Percentiles rank a stretch among this genome's conserved stretches.
phyloP scores from a whole-genome alignment of 225 moss, liverwort and hornwort genomes.

The Bryum argenteum region DNA sequence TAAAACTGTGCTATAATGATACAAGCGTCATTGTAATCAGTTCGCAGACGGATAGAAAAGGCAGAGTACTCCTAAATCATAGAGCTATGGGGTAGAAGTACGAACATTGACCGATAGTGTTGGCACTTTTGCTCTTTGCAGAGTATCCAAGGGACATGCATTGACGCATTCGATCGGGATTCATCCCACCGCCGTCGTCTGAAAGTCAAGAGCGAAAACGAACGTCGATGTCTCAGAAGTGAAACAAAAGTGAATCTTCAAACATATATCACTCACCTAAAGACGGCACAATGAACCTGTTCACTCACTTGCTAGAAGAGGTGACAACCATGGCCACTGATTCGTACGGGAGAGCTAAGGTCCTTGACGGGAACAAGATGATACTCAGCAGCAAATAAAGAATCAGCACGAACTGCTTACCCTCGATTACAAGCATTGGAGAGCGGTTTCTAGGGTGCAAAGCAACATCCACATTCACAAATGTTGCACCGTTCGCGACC shows the following conservation, averaged over 20 bases:
- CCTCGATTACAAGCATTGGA: slow-evolving; percentile 69
- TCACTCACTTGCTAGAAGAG: background rate
- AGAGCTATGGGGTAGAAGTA: background rate
- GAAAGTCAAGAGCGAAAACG: slow-evolving; percentile 9
- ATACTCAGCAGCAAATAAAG: background rate
- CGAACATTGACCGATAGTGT: slow-evolving; percentile 81
- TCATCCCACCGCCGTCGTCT: slow-evolving; percentile 95
- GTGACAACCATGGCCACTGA: background rate
- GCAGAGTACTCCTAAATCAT: background rate
- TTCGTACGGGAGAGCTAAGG: no score
- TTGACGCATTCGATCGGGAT: slow-evolving; percentile 78
- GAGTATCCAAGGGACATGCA: slow-evolving; percentile 94
- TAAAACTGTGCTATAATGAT: background rate
- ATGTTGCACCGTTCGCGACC: slow-evolving; percentile 71
- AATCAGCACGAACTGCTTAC: slow-evolving; percentile 21
- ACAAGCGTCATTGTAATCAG: no score
- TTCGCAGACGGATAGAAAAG: background rate
- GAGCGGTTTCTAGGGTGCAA: slow-evolving; percentile 52
- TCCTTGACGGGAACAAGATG: background rate
- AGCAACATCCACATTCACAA: slow-evolving; percentile 70
- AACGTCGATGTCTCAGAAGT: no score
- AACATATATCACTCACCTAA: background rate
- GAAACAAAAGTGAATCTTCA: background rate
- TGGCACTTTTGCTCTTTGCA: slow-evolving; percentile 70
- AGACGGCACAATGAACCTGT: no score